Evolutionary conservation across 129 eudicot genomes (phyloP).

Genomic region (Centrapalus pauciflorus): DNA sequence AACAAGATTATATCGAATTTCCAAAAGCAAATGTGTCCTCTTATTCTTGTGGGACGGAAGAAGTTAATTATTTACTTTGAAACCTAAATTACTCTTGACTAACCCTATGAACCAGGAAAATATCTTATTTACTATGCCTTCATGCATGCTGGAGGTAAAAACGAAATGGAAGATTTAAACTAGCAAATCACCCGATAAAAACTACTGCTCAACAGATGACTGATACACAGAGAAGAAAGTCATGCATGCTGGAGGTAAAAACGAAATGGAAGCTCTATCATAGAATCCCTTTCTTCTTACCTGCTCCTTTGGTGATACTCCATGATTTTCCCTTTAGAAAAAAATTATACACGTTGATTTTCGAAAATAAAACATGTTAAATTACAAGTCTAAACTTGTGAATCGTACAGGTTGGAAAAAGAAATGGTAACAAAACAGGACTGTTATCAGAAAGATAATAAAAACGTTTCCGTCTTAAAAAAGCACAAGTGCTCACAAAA

Average conservation of each 20-base stretch:
- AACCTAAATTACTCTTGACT: not conserved
- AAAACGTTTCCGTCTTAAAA: too few species aligned
- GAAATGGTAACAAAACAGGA: not conserved
- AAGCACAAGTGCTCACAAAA: too few species aligned
- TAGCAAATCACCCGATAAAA: not conserved
- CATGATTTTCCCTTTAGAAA: too few species aligned
- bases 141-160: not conserved
- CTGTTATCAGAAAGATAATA: too few species aligned
- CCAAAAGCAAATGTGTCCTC: not conserved
- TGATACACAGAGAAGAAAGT: too few species aligned
- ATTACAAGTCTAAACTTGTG: not conserved
- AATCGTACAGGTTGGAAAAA: not conserved
- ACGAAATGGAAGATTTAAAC: not conserved
- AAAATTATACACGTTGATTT: not conserved
- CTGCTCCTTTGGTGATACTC: too few species aligned
- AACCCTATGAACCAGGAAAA: not conserved
- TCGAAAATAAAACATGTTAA: not conserved
- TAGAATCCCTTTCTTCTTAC: too few species aligned
- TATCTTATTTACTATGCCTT: not conserved
- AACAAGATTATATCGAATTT: not conserved
- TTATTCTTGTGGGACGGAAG: not conserved
- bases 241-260: too few species aligned
- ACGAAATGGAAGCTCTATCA: too few species aligned
- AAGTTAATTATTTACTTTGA: not conserved
- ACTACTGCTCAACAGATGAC: not conserved